phyloP scores from a whole-genome alignment of 2,329 filamentous ascomycete species.

The Clarireedia monteithiana region DNA sequence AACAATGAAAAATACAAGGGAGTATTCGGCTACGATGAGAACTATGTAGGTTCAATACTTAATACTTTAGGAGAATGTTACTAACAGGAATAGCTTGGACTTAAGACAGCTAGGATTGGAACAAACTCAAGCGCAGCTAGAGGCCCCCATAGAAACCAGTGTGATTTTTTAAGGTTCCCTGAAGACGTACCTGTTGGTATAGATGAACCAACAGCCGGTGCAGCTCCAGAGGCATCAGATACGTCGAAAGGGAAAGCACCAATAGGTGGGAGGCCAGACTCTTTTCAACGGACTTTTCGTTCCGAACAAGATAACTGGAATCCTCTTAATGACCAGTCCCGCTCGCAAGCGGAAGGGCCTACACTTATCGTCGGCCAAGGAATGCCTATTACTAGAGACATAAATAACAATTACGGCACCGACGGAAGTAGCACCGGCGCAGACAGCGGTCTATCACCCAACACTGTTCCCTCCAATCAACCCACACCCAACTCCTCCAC shows the following conservation, averaged over 20 bases:
- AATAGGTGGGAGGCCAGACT: conserved; percentile 5
- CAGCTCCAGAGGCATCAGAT: background rate
- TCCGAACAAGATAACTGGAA: conserved; percentile 16
- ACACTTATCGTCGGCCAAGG: background rate
- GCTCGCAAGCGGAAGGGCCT: background rate
- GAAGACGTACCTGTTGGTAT: conserved; percentile 1
- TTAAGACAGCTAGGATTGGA: conserved; percentile 15
- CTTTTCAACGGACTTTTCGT: conserved; percentile 2
- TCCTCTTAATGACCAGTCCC: conserved; percentile 6
- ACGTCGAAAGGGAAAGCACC: background rate
- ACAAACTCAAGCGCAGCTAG: background rate
- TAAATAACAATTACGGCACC: conserved; percentile 1
- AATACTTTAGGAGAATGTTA: conserved; percentile 6
- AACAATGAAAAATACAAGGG: conserved; percentile 49
- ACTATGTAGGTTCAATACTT: conserved; percentile 24
- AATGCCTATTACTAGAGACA: background rate
- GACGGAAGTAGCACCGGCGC: conserved; percentile 34
- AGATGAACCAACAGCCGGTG: background rate
- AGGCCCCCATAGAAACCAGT: conserved; percentile 11
- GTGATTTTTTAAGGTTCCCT: conserved; percentile 11
- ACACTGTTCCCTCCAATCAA: conserved; percentile 36
- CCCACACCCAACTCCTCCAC: conserved; percentile 53
- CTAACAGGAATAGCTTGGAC: conserved; percentile 22
- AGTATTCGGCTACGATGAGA: conserved; percentile 36
- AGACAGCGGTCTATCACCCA: conserved; percentile 21